These are phyloP conservation scores for Colletotrichum gloeosporioides DNA, from an alignment of 2,329 filamentous ascomycete species.

Conservation along the genomic window DNA sequence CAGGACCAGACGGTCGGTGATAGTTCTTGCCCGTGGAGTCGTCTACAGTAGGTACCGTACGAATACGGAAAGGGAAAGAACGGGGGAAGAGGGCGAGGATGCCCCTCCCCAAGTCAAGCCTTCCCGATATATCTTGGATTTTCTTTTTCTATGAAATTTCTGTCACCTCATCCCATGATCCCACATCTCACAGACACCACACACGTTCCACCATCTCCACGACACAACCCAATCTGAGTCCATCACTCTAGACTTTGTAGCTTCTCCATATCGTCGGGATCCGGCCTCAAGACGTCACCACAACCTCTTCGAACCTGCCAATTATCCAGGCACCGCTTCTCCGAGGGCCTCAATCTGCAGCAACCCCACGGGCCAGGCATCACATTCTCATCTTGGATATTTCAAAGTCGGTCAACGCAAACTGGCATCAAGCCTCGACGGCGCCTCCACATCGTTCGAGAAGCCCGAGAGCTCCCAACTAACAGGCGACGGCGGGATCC, in stretches of 20 bases:
- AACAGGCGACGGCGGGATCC: background rate
- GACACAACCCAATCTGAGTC: background rate
- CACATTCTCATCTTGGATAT: background rate
- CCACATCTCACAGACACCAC: background rate
- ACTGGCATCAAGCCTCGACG: constrained; percentile 10
- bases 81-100: background rate
- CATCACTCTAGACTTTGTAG: background rate
- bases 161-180: background rate
- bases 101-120: background rate
- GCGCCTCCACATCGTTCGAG: constrained; percentile 3
- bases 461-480: background rate
- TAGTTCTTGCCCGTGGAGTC: background rate
- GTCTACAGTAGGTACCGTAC: background rate
- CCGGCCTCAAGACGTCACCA: background rate
- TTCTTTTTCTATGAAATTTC: background rate
- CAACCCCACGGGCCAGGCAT: background rate
- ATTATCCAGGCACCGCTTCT: background rate
- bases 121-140: background rate
- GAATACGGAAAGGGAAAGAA: background rate
- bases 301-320: background rate
- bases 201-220: constrained; percentile 2
- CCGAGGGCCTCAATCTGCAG: background rate
- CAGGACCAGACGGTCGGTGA: background rate
- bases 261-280: background rate
- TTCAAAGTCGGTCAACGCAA: background rate